Evolutionary conservation across 2,329 filamentous ascomycete species (phyloP), one percentile per base, ranked within the genome.

Genomic region (Zalaria obscura): DNA sequence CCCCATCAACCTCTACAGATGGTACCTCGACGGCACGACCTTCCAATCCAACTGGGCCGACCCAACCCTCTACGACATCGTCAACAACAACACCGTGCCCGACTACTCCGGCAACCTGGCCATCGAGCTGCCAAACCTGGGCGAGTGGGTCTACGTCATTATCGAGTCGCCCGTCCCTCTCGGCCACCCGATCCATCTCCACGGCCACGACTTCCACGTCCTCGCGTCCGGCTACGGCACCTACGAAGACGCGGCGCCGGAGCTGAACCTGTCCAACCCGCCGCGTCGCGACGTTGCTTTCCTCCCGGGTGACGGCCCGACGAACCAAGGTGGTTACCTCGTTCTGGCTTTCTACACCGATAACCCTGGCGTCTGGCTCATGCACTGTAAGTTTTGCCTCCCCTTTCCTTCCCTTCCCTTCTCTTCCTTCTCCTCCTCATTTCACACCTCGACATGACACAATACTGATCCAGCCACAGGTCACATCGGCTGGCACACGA

Each of bases 201-300:
- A 69, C 56, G 64, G 67, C n/a, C 67, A 69, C 50, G 64, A 67
- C 47, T 67, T 66, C 47, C 66, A 59, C 48, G 51, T 65, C 27
- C 48, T 68, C 3, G 62, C 57, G 5, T 43, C 48, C 3, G 64
- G 64, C 3, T 43, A 45, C 5, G 58, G 61, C 2, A 51, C 51
- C 4, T 66, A 64, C 53, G 57, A 61, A 25, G 41, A 39, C 28
- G 42, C 44, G 3, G 47, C 42, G 1, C 47, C 49, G 3, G 53
- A 53, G 0, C 50, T 67, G 3, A 53, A 55, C 11, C 52, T 52
- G 26, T 43, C 38, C 26, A 59, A 60, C 40, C 57, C 57, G 6
- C 50, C 49, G 4, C 47, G 57, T 5, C 43, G 57, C 33, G 57
- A 60, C 42, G 54, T 56, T 5, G 50, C 55, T 0, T 53, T 57